Evolutionary conservation across 306 rosid species (phyloP).

Genomic region (Ziziphus jujuba): DNA sequence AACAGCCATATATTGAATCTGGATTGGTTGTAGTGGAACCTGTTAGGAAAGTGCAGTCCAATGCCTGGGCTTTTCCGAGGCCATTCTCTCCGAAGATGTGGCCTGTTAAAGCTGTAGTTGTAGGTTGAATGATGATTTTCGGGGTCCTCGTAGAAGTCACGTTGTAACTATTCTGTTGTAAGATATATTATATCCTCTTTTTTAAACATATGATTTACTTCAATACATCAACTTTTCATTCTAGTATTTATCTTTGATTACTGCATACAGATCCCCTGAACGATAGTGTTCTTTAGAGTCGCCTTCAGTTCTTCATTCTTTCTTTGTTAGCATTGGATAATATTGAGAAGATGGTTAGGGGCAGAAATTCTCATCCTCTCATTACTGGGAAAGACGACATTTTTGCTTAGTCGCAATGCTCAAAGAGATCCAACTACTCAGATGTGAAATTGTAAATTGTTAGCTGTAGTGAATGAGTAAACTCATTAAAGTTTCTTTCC

Average conservation of each 20-base stretch:
- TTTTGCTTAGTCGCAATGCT: too few relatives aligned
- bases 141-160: slow-evolving; percentile 94
- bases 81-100: slow-evolving; percentile 81
- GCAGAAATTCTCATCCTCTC: too few relatives aligned
- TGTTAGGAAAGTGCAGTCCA: slow-evolving; percentile 47
- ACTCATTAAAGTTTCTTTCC: too few relatives aligned
- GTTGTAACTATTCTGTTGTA: slow-evolving; percentile 71
- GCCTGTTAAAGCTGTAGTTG: slow-evolving; percentile 66
- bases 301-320: too few relatives aligned
- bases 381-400: too few relatives aligned
- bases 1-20: slow-evolving; percentile 89
- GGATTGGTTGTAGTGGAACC: slow-evolving; percentile 92
- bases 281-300: too few relatives aligned
- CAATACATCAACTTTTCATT: background rate
- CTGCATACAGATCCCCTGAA: background rate
- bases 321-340: too few relatives aligned
- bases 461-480: too few relatives aligned
- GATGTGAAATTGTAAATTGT: too few relatives aligned
- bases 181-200: slow-evolving; percentile 15
- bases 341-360: too few relatives aligned
- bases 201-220: background rate
- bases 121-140: slow-evolving; percentile 79
- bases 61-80: slow-evolving; percentile 81
- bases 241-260: too few relatives aligned
- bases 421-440: too few relatives aligned